These are phyloP conservation scores for Talaromyces adpressus DNA, from an alignment of 495 filamentous ascomycete species.

Conservation along the genomic window DNA sequence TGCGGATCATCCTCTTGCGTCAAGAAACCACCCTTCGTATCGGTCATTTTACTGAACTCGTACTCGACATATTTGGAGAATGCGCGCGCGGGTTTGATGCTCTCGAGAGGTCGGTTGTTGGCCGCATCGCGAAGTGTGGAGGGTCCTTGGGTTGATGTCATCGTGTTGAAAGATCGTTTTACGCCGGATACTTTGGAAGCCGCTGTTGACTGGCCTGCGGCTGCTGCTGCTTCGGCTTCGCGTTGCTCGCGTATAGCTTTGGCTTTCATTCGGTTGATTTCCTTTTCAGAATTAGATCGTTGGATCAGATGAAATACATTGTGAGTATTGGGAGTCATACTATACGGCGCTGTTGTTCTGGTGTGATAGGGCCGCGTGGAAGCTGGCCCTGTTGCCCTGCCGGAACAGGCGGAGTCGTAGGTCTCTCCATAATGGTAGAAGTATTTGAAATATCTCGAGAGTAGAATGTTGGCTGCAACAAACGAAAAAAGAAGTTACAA, in stretches of 20 bases:
- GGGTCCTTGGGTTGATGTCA: slow-evolving; percentile 53
- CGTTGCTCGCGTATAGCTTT: slow-evolving; percentile 75
- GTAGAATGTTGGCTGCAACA: neutral
- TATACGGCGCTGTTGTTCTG: slow-evolving; percentile 65
- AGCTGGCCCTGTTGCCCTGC: slow-evolving; percentile 31
- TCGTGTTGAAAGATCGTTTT: slow-evolving; percentile 56
- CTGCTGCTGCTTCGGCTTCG: slow-evolving; percentile 46
- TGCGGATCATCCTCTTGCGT: slow-evolving; percentile 81
- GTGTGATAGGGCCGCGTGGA: slow-evolving; percentile 54
- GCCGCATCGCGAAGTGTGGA: slow-evolving; percentile 61
- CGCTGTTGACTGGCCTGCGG: slow-evolving; percentile 20
- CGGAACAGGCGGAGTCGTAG: slow-evolving; percentile 55
- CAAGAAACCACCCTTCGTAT: slow-evolving; percentile 94
- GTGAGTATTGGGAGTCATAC: no score
- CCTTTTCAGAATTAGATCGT: slow-evolving; percentile 46
- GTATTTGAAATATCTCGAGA: neutral
- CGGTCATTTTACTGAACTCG: slow-evolving; percentile 94
- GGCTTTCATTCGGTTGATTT: slow-evolving; percentile 83
- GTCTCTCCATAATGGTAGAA: slow-evolving; percentile 24
- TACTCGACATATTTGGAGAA: slow-evolving; percentile 94
- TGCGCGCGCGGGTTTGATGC: slow-evolving; percentile 67
- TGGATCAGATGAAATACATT: no score
- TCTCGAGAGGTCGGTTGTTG: slow-evolving; percentile 36
- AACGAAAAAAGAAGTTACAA: neutral
- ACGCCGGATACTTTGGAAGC: slow-evolving; percentile 26